Conservation (phyloP, 1,284 basidiomycete genomes). For the Rhodotorula sp. region DNA sequence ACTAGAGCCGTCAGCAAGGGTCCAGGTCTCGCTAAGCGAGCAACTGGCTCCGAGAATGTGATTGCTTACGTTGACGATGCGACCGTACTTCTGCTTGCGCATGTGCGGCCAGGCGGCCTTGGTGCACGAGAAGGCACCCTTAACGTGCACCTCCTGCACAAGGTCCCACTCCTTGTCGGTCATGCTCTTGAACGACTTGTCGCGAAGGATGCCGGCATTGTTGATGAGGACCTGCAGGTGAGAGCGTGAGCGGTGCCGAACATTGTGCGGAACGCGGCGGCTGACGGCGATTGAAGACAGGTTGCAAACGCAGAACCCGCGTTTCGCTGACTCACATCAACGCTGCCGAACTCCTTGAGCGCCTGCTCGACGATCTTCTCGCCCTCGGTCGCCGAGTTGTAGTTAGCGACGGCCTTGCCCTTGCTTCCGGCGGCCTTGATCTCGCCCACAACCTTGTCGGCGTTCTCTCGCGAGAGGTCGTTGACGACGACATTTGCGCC, state of each 20-base stretch:
- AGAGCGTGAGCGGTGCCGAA: background rate
- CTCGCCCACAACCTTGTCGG: conserved; percentile 89
- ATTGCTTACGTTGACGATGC: conserved; percentile 68
- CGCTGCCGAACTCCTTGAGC: conserved; percentile 78
- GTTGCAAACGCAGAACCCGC: background rate
- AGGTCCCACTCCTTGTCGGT: conserved; percentile 54
- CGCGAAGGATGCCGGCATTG: conserved; percentile 90
- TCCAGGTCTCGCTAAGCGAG: background rate
- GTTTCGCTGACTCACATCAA: conserved; percentile 58
- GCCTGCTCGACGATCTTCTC: conserved; percentile 77
- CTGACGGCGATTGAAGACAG: background rate
- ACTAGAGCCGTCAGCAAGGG: background rate
- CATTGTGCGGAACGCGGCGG: background rate
- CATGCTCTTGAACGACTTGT: conserved; percentile 57
- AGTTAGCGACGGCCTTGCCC: conserved; percentile 82
- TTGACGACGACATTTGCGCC: conserved; percentile 95
- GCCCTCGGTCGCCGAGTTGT: conserved; percentile 86
- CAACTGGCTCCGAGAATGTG: background rate
- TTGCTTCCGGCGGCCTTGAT: conserved; percentile 66
- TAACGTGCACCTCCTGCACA: conserved; percentile 76
- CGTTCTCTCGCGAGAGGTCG: conserved; percentile 85
- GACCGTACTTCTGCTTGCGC: conserved; percentile 75
- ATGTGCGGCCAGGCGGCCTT: conserved; percentile 97
- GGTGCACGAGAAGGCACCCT: conserved; percentile 91
- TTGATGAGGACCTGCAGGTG: conserved; percentile 61